Percentiles rank a stretch among this genome's conserved stretches.
phyloP scores from a whole-genome alignment of 768 basidiomycete species.

The Mycena vulgaris region DNA sequence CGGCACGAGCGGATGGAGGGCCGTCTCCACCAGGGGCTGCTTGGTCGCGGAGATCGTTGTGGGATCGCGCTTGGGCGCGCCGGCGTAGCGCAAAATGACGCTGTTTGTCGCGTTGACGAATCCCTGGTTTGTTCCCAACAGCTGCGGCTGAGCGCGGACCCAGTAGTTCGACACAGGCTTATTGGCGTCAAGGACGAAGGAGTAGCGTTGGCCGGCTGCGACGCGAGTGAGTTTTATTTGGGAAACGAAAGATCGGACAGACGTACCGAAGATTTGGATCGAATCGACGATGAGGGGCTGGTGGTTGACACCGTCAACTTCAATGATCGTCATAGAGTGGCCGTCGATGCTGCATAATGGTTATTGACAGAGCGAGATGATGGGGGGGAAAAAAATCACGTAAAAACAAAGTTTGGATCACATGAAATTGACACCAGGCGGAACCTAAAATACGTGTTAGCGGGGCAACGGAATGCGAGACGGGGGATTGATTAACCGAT shows the following conservation, averaged over 20 bases:
- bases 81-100: conserved; percentile 32
- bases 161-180: conserved; percentile 31
- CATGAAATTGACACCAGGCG: conserved; percentile 64
- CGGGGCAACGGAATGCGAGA: too few relatives aligned
- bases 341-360: conserved; percentile 61
- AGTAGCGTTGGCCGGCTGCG: conserved; percentile 50
- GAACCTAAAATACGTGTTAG: conserved; percentile 45
- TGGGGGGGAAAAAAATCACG: too few relatives aligned
- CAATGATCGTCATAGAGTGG: conserved; percentile 48
- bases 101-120: conserved; percentile 23
- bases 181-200: conserved; percentile 14
- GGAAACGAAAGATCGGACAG: conserved; percentile 32
- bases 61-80: conserved; percentile 12
- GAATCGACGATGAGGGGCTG: conserved; percentile 55
- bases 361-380: too few relatives aligned
- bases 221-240: neutral
- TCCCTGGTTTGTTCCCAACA: neutral
- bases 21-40: conserved; percentile 27
- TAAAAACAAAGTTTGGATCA: conserved; percentile 60
- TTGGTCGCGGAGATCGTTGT: neutral
- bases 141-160: conserved; percentile 24
- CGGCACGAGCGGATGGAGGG: conserved; percentile 43
- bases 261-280: conserved; percentile 52
- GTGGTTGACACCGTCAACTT: conserved; percentile 54
- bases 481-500: neutral